phyloP scores from a whole-genome alignment of 164 flowering plant species.

The Santalum album region DNA sequence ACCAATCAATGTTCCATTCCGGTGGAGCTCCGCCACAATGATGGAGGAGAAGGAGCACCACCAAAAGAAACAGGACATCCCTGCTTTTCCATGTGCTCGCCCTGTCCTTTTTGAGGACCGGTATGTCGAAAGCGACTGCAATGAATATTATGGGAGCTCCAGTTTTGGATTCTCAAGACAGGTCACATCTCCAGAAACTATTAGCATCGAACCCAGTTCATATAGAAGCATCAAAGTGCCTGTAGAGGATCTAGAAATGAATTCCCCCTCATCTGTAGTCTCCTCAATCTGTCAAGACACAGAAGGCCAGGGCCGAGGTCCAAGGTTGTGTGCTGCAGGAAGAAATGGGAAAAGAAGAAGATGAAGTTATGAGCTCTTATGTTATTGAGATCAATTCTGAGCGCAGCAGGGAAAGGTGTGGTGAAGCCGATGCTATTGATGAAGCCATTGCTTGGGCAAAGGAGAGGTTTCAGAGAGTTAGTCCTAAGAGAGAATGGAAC shows the following conservation, averaged over 20 bases:
- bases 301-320: conserved; percentile 11
- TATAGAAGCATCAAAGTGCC: conserved; percentile 30
- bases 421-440: conserved; percentile 48
- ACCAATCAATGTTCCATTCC: conserved; percentile 54
- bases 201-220: conserved; percentile 37
- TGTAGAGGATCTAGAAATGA: conserved; percentile 35
- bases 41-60: conserved; percentile 10
- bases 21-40: conserved; percentile 31
- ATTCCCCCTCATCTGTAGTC: conserved; percentile 46
- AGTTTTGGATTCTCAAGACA: conserved; percentile 26
- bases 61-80: conserved; percentile 14
- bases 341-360: conserved; percentile 28
- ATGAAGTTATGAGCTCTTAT: conserved; percentile 53
- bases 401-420: conserved; percentile 25
- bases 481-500: conserved; percentile 11
- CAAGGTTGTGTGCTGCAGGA: conserved; percentile 12
- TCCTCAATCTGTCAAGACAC: conserved; percentile 42
- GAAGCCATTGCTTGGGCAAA: conserved; percentile 96
- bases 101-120: conserved; percentile 11
- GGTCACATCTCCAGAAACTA: conserved; percentile 57
- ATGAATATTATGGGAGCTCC: conserved; percentile 16
- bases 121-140: conserved; percentile 12
- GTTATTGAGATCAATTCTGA: conserved; percentile 61
- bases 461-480: conserved; percentile 42
- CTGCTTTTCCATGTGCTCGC: conserved; percentile 19